A percentile compares a stretch with the other conserved stretches of the same genome.
These are phyloP conservation scores for Hyaloperonospora brassicae DNA, from an alignment of 352 stramenopile genomes.

Conservation along the genomic window DNA sequence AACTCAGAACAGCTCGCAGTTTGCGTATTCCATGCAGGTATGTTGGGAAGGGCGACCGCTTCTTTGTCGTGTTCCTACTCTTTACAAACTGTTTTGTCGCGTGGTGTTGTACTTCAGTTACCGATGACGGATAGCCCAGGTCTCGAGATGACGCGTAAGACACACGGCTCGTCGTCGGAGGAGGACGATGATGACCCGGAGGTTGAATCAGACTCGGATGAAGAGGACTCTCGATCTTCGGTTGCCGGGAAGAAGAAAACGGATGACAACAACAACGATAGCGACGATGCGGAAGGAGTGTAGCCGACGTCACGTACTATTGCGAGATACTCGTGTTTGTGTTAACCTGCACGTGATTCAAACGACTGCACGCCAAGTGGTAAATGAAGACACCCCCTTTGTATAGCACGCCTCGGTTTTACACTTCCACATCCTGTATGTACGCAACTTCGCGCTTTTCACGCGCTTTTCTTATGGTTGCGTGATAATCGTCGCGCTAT, in stretches of 20 bases:
- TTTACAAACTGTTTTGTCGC: constrained; percentile 9
- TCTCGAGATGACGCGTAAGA: constrained; percentile 54
- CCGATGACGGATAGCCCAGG: constrained; percentile 61
- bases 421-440: not conserved
- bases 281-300: constrained; percentile 45
- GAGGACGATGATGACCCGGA: constrained; percentile 54
- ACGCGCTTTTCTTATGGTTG: constrained; percentile 73
- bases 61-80: constrained; percentile 9
- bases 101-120: constrained; percentile 30
- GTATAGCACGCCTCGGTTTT: constrained; percentile 1
- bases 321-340: constrained; percentile 15
- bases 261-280: constrained; percentile 32
- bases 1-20: constrained; percentile 77
- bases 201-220: constrained; percentile 53
- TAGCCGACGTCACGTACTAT: constrained; percentile 13
- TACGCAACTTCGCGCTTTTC: constrained; percentile 8
- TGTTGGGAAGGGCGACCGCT: constrained; percentile 2
- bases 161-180: constrained; percentile 37
- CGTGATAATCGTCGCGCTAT: constrained; percentile 50
- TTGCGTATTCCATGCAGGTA: constrained; percentile 81
- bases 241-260: constrained; percentile 27
- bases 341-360: constrained; percentile 11
- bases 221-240: constrained; percentile 42
- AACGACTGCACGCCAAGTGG: constrained; percentile 1
- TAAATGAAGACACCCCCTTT: constrained; percentile 15